phyloP scores from a whole-genome alignment of 1,284 basidiomycete species.

The Termitomyces sp. region DNA sequence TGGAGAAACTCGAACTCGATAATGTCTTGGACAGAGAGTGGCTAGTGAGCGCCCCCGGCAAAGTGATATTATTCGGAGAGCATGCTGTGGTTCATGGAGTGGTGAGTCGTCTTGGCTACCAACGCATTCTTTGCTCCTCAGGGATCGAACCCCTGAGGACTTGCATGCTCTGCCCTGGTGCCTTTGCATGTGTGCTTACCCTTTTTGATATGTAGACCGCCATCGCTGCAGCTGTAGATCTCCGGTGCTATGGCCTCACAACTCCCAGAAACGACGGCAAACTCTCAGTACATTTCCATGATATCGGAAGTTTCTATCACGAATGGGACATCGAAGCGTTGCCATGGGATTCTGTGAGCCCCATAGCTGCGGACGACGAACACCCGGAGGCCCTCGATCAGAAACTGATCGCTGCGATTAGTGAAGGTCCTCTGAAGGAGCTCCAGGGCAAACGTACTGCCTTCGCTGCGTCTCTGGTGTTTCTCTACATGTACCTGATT shows the following conservation, averaged over 20 bases:
- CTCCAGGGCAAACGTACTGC: slow-evolving; percentile 45
- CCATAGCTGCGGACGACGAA: slow-evolving; percentile 45
- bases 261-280: slow-evolving; percentile 72
- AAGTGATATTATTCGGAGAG: slow-evolving; percentile 98
- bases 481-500: slow-evolving; percentile 93
- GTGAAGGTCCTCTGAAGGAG: slow-evolving; percentile 44
- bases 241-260: slow-evolving; percentile 89
- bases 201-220: slow-evolving; percentile 69
- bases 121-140: background rate
- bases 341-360: slow-evolving; percentile 78
- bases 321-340: slow-evolving; percentile 82
- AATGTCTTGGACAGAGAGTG: slow-evolving; percentile 49
- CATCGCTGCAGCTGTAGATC: slow-evolving; percentile 90
- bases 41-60: slow-evolving; percentile 94
- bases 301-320: slow-evolving; percentile 73
- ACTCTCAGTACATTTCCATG: slow-evolving; percentile 75
- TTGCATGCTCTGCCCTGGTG: slow-evolving; percentile 5
- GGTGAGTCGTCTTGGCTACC: slow-evolving; percentile 45
- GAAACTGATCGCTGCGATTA: slow-evolving; percentile 66
- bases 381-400: slow-evolving; percentile 70
- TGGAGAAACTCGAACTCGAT: slow-evolving; percentile 57
- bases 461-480: slow-evolving; percentile 72
- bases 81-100: slow-evolving; percentile 99
- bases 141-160: slow-evolving; percentile 9
- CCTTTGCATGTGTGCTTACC: slow-evolving; percentile 8